Evolutionary conservation across 352 stramenopile genomes (phyloP).

Genomic region (Globisporangium apiculatum): DNA sequence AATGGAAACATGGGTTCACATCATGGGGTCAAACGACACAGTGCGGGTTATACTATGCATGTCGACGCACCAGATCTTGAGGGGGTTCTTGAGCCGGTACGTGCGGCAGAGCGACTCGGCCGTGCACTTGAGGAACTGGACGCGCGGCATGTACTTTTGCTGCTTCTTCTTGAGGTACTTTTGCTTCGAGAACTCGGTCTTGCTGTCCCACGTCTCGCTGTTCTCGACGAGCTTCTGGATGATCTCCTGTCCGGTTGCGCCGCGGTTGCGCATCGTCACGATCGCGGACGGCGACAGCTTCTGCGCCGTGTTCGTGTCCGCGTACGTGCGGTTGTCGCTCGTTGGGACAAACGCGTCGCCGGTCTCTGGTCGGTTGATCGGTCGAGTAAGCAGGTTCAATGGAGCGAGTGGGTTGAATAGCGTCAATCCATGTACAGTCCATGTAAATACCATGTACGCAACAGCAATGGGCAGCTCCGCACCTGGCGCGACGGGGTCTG

Average conservation of each 20-base stretch:
- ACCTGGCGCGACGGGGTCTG: slow-evolving; percentile 73
- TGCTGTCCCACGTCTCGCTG: slow-evolving; percentile 91
- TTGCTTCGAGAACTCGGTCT: slow-evolving; percentile 95
- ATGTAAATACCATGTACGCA: not conserved
- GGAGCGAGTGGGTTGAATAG: not conserved
- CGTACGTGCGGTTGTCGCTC: slow-evolving; percentile 78
- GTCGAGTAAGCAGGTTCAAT: not conserved
- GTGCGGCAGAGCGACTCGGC: slow-evolving; percentile 85
- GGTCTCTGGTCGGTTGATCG: slow-evolving; percentile 34
- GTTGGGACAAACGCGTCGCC: slow-evolving; percentile 68
- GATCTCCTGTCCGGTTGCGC: slow-evolving; percentile 75
- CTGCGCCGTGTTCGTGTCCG: slow-evolving; percentile 82
- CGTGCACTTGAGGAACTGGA: slow-evolving; percentile 83
- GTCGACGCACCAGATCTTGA: slow-evolving; percentile 71
- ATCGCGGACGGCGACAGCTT: slow-evolving; percentile 70
- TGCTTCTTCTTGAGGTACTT: slow-evolving; percentile 97
- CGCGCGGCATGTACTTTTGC: slow-evolving; percentile 87
- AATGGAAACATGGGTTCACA: not conserved
- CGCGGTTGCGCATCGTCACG: slow-evolving; percentile 54
- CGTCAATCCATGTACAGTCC: not conserved
- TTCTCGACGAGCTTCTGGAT: slow-evolving; percentile 93
- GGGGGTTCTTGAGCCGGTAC: slow-evolving; percentile 86
- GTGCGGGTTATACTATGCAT: not conserved
- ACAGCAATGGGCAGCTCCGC: not conserved
- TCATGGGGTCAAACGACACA: not conserved